Percentiles rank a stretch among this genome's conserved stretches.
Evolutionary conservation across 495 filamentous ascomycete genomes (phyloP).

Genomic region (Stereocaulon alpinum): DNA sequence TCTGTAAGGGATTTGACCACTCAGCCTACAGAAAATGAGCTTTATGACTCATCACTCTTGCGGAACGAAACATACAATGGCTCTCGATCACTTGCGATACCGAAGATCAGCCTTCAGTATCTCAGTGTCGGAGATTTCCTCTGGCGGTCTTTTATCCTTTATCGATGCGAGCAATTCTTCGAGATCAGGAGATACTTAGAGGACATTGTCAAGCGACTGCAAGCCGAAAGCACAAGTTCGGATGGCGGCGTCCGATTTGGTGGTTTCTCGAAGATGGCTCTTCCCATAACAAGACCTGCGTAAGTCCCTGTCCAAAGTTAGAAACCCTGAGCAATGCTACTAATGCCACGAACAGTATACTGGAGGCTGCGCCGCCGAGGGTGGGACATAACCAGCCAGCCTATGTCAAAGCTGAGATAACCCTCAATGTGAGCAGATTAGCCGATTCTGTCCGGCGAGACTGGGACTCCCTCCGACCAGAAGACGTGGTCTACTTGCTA

Average conservation of each 20-base stretch:
- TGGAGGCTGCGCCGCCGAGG: slow-evolving; percentile 73
- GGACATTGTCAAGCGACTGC: slow-evolving; percentile 64
- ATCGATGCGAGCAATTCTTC: slow-evolving; percentile 88
- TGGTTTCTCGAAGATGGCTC: slow-evolving; percentile 85
- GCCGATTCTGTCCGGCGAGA: slow-evolving; percentile 66
- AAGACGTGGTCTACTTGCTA: slow-evolving; percentile 84
- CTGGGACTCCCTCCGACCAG: slow-evolving; percentile 82
- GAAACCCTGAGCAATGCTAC: slow-evolving; percentile 7
- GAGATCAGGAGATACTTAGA: slow-evolving; percentile 88
- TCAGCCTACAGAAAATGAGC: slow-evolving; percentile 66
- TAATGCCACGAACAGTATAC: slow-evolving; percentile 37
- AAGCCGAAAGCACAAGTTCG: slow-evolving; percentile 52
- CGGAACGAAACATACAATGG: slow-evolving; percentile 86
- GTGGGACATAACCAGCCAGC: slow-evolving; percentile 84
- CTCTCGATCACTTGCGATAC: slow-evolving; percentile 77
- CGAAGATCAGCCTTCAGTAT: slow-evolving; percentile 93
- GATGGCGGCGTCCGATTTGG: slow-evolving; percentile 58
- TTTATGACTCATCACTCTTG: slow-evolving; percentile 80
- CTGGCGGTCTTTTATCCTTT: slow-evolving; percentile 81
- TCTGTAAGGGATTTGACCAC: slow-evolving; percentile 56
- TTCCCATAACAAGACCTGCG: slow-evolving; percentile 76
- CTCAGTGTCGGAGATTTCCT: slow-evolving; percentile 91
- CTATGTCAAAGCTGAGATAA: slow-evolving; percentile 74
- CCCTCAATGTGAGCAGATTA: slow-evolving; percentile 73
- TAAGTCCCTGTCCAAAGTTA: slow-evolving; percentile 21